A percentile compares a stretch with the other conserved stretches of the same genome.
phyloP scores from a whole-genome alignment of 495 filamentous ascomycete species.

The Chaetomium fimeti region DNA sequence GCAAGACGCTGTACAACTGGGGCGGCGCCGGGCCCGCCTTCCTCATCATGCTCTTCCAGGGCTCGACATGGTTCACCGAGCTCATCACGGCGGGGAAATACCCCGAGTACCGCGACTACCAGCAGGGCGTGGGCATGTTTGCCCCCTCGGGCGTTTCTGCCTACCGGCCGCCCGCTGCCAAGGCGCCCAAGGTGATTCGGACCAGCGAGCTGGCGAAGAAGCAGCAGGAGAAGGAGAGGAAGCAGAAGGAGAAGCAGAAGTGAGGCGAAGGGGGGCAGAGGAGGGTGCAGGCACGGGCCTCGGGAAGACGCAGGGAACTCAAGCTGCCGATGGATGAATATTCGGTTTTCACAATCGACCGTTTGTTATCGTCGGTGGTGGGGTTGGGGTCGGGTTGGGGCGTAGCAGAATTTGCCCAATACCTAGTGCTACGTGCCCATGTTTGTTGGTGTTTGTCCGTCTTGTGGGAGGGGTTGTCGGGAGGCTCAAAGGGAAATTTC shows the following conservation, averaged over 20 bases:
- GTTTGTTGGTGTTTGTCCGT: background rate
- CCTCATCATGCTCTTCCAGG: slow-evolving; percentile 81
- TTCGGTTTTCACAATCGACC: background rate
- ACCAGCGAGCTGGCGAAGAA: slow-evolving; percentile 49
- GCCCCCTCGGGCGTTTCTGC: slow-evolving; percentile 56
- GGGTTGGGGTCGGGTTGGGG: background rate
- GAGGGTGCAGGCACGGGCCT: background rate
- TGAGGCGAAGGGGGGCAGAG: slow-evolving; percentile 17
- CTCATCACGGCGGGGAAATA: slow-evolving; percentile 77
- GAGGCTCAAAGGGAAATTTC: slow-evolving; percentile 6
- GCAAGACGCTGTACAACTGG: slow-evolving; percentile 73
- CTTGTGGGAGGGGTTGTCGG: slow-evolving; percentile 6
- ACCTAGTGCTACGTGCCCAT: background rate
- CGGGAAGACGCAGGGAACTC: background rate
- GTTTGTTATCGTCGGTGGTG: background rate
- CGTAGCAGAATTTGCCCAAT: slow-evolving; percentile 8
- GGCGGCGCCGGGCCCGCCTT: slow-evolving; percentile 64
- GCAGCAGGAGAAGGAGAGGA: slow-evolving; percentile 28
- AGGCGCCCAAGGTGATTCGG: slow-evolving; percentile 43
- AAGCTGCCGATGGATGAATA: background rate
- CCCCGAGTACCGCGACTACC: slow-evolving; percentile 82
- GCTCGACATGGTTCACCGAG: slow-evolving; percentile 84
- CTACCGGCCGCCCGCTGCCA: slow-evolving; percentile 35
- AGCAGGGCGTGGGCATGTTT: slow-evolving; percentile 76
- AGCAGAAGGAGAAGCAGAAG: slow-evolving; percentile 39